Percentiles rank a stretch among this genome's conserved stretches.
phyloP scores from a whole-genome alignment of 164 flowering plant species.

The Malania oleifera region DNA sequence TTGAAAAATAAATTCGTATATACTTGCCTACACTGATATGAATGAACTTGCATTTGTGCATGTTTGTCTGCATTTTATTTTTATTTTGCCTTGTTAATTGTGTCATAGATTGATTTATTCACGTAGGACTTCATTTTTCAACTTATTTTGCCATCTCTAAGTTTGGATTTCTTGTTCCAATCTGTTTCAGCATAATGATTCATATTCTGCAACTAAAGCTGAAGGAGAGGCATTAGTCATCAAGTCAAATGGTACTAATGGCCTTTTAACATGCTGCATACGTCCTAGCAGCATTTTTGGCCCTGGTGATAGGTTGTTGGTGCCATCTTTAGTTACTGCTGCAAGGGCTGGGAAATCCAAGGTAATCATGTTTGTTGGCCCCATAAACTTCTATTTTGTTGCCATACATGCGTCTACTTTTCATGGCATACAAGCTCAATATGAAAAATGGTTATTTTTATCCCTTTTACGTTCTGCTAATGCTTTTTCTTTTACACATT shows the following conservation, averaged over 20 bases:
- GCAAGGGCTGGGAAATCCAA: conserved; percentile 93
- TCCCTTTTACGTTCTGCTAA: too few relatives aligned
- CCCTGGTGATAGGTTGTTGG: conserved; percentile 88
- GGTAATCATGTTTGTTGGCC: conserved; percentile 32
- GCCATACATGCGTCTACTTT: too few relatives aligned
- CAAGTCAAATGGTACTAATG: conserved; percentile 72
- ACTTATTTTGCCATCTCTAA: neutral
- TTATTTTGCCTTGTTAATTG: too few relatives aligned
- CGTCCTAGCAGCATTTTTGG: conserved; percentile 99
- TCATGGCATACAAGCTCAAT: too few relatives aligned
- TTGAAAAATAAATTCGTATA: too few relatives aligned
- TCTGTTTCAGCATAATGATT: conserved; percentile 72
- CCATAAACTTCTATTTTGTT: neutral
- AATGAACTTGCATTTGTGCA: too few relatives aligned
- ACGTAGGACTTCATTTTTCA: neutral
- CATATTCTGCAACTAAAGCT: conserved; percentile 91
- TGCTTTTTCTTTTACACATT: too few relatives aligned
- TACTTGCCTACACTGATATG: too few relatives aligned
- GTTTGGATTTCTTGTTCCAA: conserved; percentile 5
- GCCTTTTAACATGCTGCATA: conserved; percentile 89
- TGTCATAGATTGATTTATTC: neutral
- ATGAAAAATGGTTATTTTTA: too few relatives aligned
- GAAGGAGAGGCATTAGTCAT: conserved; percentile 83
- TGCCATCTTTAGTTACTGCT: conserved; percentile 85
- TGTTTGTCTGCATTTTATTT: too few relatives aligned